Base-by-base conservation (phyloP, 106 monocot species). In the Narthecium ossifragum region DNA sequence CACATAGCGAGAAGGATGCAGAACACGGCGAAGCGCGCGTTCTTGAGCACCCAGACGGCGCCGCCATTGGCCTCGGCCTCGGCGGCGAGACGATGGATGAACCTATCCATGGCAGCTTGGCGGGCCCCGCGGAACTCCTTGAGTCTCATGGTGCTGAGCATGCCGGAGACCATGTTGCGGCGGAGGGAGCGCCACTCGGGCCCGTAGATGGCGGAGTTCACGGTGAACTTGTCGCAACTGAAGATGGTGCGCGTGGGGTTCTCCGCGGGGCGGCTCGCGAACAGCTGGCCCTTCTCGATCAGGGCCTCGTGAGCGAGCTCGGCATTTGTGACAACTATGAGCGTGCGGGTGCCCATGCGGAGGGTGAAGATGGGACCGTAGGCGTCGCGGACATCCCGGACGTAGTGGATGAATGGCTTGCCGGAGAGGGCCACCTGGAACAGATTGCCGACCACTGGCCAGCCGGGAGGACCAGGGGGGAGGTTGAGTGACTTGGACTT, bases 111-210 rank as follows among this genome's bases (percentile, higher is more conserved):
- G 57, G 82, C 82, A 13, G 41, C 29, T 37, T 51, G 24, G 23
- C 88, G 69, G 14, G 68, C 46, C 20, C 38, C 64, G 21, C 56
- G 57, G 70, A 88, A 80, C 68, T 93, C 85, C 26, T 61, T 69
- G 52, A 93, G 75, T 36, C 88, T 72, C 21, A 70, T n/a, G 24
- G 68, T 15, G 65, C 66, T 72, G 33, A 93, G 88, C 93, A 93
- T 88, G 39, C 93, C 93, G 61, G 78, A 81, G 25, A 93, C 93
- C 93, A 93, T 85, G 77, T 93, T 93, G 32, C 88, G 85, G 40
- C 88, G 85, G 46, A 93, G 88, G 18, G 79, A 73, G 23, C 88
- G 81, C 93, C 93, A 93, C 62, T 85, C 81, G 13, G 81, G 71
- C 20, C 93, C 93, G 61, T 88, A 93, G 34, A 88, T 32, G 34